A percentile compares a stretch with the other conserved stretches of the same genome.
Evolutionary conservation across 495 filamentous ascomycete genomes (phyloP).

Genomic region (Tuber aestivum): DNA sequence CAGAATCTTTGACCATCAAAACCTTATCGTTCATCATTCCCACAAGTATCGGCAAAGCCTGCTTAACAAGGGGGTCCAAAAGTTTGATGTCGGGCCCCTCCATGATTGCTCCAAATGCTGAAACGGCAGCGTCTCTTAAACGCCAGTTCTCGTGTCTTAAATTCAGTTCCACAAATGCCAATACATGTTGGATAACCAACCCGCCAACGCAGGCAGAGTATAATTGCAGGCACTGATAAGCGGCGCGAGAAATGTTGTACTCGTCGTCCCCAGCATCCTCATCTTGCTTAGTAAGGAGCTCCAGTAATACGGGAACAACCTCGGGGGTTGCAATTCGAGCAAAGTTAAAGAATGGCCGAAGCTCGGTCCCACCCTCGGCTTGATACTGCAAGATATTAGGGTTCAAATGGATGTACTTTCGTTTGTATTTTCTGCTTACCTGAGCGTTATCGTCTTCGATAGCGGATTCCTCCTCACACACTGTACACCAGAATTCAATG

Average conservation of each 20-base stretch:
- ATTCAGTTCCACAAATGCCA: conserved; percentile 85
- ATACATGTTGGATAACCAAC: conserved; percentile 72
- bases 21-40: conserved; percentile 92
- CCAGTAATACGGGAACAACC: conserved; percentile 83
- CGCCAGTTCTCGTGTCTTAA: conserved; percentile 89
- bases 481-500: conserved; percentile 99
- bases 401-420: not conserved
- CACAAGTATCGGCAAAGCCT: conserved; percentile 82
- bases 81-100: conserved; percentile 88
- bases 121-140: conserved; percentile 85
- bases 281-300: conserved; percentile 89
- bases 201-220: conserved; percentile 85
- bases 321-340: conserved; percentile 80
- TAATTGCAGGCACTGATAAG: conserved; percentile 93
- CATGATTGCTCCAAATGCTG: conserved; percentile 98
- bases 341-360: conserved; percentile 88
- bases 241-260: conserved; percentile 90
- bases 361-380: conserved; percentile 67
- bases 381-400: conserved; percentile 40
- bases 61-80: conserved; percentile 86
- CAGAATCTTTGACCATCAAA: conserved; percentile 90
- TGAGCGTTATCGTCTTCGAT: conserved; percentile 95
- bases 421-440: conserved; percentile 49
- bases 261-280: conserved; percentile 95
- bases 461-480: conserved; percentile 94